These are phyloP conservation scores for Grigorovia transvaalensis DNA, from an alignment of 805 yeast genomes.

Conservation along the genomic window DNA sequence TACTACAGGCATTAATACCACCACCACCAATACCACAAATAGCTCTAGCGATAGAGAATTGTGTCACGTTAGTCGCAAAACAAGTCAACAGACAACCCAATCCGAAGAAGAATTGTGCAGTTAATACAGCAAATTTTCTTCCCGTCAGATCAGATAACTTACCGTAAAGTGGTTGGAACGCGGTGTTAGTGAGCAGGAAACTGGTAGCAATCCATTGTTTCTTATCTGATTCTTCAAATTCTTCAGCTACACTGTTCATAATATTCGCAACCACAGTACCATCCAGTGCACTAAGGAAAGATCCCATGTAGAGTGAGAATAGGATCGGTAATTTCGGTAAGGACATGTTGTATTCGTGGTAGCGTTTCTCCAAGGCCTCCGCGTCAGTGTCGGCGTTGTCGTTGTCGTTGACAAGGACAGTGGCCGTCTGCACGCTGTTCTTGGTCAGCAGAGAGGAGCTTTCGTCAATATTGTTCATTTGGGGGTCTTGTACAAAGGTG, in stretches of 20 bases:
- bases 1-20: constrained; percentile 64
- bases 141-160: constrained; percentile 48
- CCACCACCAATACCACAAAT: constrained; percentile 90
- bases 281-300: constrained; percentile 38
- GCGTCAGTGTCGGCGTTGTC: not conserved
- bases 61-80: constrained; percentile 23
- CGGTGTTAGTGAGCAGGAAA: constrained; percentile 51
- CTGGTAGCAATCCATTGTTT: constrained; percentile 62
- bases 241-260: constrained; percentile 38
- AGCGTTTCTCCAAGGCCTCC: constrained; percentile 15
- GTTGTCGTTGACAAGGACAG: not conserved
- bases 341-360: constrained; percentile 18
- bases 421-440: not conserved
- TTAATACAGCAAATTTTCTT: constrained; percentile 34
- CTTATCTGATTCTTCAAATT: constrained; percentile 37
- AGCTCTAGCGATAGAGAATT: constrained; percentile 47
- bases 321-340: constrained; percentile 26
- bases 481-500: not conserved
- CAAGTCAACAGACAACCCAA: constrained; percentile 39
- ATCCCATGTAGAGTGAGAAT: constrained; percentile 36
- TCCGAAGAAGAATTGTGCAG: constrained; percentile 34
- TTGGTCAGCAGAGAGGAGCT: constrained; percentile 10
- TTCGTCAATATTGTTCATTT: constrained; percentile 7
- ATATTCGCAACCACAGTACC: constrained; percentile 40
- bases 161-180: constrained; percentile 60